Evolutionary conservation across 2,329 filamentous ascomycete genomes (phyloP).

Genomic region (Fusarium brachygibbosum): DNA sequence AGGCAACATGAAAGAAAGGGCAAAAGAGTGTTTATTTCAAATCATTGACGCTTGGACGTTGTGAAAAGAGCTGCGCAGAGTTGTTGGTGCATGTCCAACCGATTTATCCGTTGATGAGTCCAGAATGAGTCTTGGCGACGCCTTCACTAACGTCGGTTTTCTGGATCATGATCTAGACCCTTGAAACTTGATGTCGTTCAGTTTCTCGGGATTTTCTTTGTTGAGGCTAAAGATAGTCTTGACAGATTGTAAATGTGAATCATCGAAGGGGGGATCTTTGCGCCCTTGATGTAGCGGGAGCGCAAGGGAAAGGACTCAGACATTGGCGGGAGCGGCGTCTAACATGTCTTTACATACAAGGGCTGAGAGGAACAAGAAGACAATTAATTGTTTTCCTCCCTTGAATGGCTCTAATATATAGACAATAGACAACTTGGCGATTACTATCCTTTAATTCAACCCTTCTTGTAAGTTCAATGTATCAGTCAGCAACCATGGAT

Average conservation of each 20-base stretch:
- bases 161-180: constrained; percentile 24
- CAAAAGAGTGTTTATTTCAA: constrained; percentile 29
- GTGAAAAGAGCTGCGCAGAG: not conserved
- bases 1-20: not conserved
- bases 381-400: constrained; percentile 5
- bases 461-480: not conserved
- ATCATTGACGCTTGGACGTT: constrained; percentile 22
- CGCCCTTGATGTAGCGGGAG: constrained; percentile 16
- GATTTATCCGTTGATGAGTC: constrained; percentile 20
- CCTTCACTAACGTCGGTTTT: constrained; percentile 20
- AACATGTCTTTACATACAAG: not conserved
- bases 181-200: not conserved
- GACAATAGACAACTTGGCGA: constrained; percentile 4
- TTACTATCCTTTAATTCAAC: not conserved
- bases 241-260: constrained; percentile 7
- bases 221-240: not conserved
- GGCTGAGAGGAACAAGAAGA: not conserved
- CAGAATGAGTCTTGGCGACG: constrained; percentile 23
- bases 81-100: not conserved
- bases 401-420: constrained; percentile 2
- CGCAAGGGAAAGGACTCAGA: constrained; percentile 27
- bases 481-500: not conserved
- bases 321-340: constrained; percentile 28
- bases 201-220: not conserved
- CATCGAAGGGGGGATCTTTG: constrained; percentile 16